These are phyloP conservation scores for Cryptosporidium tyzzeri DNA, from an alignment of 169 alveolate genomes.

Conservation along the genomic window DNA sequence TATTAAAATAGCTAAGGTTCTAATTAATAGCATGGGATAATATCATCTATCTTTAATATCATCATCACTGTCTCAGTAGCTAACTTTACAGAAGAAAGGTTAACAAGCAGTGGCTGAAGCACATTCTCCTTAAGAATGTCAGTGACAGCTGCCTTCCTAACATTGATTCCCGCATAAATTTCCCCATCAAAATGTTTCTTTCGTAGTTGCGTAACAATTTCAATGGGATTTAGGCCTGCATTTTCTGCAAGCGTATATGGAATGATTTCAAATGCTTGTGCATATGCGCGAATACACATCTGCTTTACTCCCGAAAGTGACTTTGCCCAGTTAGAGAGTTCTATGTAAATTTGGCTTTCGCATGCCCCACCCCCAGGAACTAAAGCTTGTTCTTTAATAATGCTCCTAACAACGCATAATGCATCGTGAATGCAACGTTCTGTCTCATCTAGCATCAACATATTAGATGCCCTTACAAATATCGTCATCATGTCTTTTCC, in stretches of 20 bases:
- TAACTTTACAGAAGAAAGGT: conserved; percentile 94
- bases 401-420: conserved; percentile 97
- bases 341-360: conserved; percentile 93
- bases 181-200: conserved; percentile 93
- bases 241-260: conserved; percentile 99
- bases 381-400: conserved; percentile 94
- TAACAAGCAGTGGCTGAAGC: conserved; percentile 97
- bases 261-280: conserved; percentile 98
- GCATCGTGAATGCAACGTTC: conserved; percentile 99
- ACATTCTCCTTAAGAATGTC: conserved; percentile 94
- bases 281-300: conserved; percentile 95
- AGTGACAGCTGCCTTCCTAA: conserved; percentile 90
- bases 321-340: conserved; percentile 83
- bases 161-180: conserved; percentile 93
- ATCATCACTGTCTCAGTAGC: conserved; percentile 99
- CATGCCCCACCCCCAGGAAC: conserved; percentile 99
- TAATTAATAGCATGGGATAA: conserved; percentile 84
- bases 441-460: conserved; percentile 96
- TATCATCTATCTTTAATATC: conserved; percentile 98
- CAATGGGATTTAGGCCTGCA: conserved; percentile 98
- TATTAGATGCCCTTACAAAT: conserved; percentile 96
- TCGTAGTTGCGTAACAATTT: conserved; percentile 95
- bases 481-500: conserved; percentile 95
- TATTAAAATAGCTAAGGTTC: not conserved
- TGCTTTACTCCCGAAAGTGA: conserved; percentile 94